A percentile compares a stretch with the other conserved stretches of the same genome.
These are phyloP conservation scores for Parafenestella ontariensis DNA, from an alignment of 2,329 filamentous ascomycete genomes.

Conservation along the genomic window DNA sequence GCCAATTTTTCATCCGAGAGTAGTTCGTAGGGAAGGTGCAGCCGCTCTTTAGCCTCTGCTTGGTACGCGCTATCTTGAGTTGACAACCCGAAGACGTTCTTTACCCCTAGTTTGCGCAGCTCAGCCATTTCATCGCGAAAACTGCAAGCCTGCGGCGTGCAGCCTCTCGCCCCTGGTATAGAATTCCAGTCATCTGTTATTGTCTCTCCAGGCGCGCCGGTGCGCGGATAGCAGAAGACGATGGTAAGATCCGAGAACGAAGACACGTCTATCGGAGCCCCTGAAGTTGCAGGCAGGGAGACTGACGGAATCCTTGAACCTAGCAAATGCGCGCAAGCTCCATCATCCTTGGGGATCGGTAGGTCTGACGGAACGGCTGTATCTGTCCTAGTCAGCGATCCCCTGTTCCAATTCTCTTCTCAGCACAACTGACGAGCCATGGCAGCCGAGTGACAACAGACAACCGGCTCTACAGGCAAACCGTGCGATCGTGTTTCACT, in stretches of 20 bases:
- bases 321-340: conserved; percentile 49
- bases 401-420: conserved; percentile 5
- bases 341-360: conserved; percentile 51
- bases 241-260: conserved; percentile 48
- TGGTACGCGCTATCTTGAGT: conserved; percentile 53
- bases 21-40: conserved; percentile 51
- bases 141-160: conserved; percentile 53
- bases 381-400: conserved; percentile 24
- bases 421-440: conserved; percentile 29
- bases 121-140: conserved; percentile 47
- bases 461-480: not conserved
- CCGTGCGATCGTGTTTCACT: not conserved
- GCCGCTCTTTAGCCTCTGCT: conserved; percentile 45
- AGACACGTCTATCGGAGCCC: conserved; percentile 38
- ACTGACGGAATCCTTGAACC: conserved; percentile 36
- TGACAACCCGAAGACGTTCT: conserved; percentile 49
- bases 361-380: conserved; percentile 44
- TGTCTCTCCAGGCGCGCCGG: conserved; percentile 48
- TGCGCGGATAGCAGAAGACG: conserved; percentile 54
- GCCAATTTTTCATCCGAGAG: conserved; percentile 50
- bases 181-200: conserved; percentile 52
- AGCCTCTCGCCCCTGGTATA: conserved; percentile 54
- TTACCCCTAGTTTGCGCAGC: conserved; percentile 23
- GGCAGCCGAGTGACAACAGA: not conserved
- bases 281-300: conserved; percentile 43